Evolutionary conservation across 2,329 filamentous ascomycete species (phyloP).

Genomic region (Didymella segeticola): DNA sequence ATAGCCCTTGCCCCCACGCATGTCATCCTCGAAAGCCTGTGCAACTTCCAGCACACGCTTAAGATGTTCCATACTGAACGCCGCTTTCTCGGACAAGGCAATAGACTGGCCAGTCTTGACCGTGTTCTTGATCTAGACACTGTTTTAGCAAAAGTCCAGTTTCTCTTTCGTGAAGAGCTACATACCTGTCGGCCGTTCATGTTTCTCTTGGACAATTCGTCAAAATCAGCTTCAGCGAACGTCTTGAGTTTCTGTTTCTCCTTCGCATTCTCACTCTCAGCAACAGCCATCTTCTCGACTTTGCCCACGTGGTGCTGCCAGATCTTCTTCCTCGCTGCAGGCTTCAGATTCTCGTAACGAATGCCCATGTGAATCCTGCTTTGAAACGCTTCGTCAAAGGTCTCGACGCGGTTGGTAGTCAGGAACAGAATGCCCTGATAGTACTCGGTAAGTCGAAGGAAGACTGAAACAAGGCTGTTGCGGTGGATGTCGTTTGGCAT

Average conservation of each 20-base stretch:
- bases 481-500: slow-evolving; percentile 84
- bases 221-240: slow-evolving; percentile 72
- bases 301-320: slow-evolving; percentile 85
- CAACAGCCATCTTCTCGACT: slow-evolving; percentile 64
- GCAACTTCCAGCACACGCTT: slow-evolving; percentile 83
- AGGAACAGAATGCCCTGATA: slow-evolving; percentile 91
- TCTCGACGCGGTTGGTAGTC: slow-evolving; percentile 86
- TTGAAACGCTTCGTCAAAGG: slow-evolving; percentile 90
- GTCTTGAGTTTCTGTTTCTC: slow-evolving; percentile 43
- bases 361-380: slow-evolving; percentile 86
- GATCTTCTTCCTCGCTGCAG: slow-evolving; percentile 76
- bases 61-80: slow-evolving; percentile 80
- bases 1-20: slow-evolving; percentile 81
- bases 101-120: slow-evolving; percentile 83
- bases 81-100: slow-evolving; percentile 74
- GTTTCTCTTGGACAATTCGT: slow-evolving; percentile 69
- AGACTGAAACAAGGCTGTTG: slow-evolving; percentile 86
- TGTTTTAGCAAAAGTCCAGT: slow-evolving; percentile 15
- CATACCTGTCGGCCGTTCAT: slow-evolving; percentile 71
- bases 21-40: slow-evolving; percentile 80
- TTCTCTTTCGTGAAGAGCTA: slow-evolving; percentile 4
- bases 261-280: slow-evolving; percentile 54
- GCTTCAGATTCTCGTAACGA: slow-evolving; percentile 76
- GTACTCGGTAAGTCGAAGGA: slow-evolving; percentile 85
- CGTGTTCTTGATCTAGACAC: slow-evolving; percentile 82